phyloP scores from a whole-genome alignment of 2,329 filamentous ascomycete genomes.

The Colletotrichum echinochloae region DNA sequence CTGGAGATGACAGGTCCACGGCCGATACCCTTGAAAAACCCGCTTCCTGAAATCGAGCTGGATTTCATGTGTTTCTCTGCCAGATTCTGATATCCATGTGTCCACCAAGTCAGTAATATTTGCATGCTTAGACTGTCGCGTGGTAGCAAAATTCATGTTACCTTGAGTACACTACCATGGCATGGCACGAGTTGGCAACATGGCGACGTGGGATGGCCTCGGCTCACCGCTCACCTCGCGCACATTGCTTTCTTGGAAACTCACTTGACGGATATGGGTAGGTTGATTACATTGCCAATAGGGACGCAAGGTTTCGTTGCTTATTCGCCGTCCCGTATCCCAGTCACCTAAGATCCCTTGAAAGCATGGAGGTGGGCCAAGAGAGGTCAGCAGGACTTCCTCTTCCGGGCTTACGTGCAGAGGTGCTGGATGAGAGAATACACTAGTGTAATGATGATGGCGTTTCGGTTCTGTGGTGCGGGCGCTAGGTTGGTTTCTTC shows the following conservation, averaged over 20 bases:
- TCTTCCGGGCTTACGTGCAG: background rate
- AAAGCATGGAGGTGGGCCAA: background rate
- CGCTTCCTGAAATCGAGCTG: background rate
- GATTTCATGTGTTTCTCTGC: background rate
- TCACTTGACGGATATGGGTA: constrained; percentile 11
- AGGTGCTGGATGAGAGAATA: background rate
- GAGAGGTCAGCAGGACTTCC: background rate
- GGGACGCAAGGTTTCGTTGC: background rate
- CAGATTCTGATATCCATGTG: background rate
- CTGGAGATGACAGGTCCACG: background rate
- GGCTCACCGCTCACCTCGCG: background rate
- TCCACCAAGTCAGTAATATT: too few relatives aligned
- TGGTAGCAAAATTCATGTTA: background rate
- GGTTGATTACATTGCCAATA: constrained; percentile 8
- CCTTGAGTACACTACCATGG: background rate
- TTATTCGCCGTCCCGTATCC: background rate
- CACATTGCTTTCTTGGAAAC: constrained; percentile 38
- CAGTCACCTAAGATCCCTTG: background rate
- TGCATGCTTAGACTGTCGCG: background rate
- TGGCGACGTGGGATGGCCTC: background rate
- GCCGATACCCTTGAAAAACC: background rate
- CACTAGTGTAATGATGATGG: too few relatives aligned
- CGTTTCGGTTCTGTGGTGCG: background rate
- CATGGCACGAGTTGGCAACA: background rate
- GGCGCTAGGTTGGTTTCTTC: background rate